A percentile compares a stretch with the other conserved stretches of the same genome.
Evolutionary conservation across 768 basidiomycete genomes (phyloP).

Genomic region (Phylloporus arenicola): DNA sequence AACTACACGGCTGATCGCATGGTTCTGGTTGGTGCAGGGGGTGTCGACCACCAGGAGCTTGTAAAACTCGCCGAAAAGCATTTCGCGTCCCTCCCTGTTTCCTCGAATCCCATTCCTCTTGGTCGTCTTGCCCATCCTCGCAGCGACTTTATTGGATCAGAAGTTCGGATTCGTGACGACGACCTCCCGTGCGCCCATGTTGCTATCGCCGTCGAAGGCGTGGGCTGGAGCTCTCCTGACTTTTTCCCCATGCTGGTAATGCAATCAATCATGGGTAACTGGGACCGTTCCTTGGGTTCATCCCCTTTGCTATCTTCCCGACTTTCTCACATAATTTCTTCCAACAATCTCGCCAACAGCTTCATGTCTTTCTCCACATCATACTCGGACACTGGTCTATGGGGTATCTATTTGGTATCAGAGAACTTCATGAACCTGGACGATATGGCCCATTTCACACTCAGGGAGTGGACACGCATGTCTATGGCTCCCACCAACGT

Average conservation of each 20-base stretch:
- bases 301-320: constrained; percentile 85
- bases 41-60: constrained; percentile 86
- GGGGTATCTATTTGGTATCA: constrained; percentile 96
- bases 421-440: constrained; percentile 95
- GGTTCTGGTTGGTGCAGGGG: constrained; percentile 96
- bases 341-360: constrained; percentile 95
- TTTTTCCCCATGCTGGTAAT: constrained; percentile 99
- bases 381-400: constrained; percentile 97
- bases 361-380: constrained; percentile 99
- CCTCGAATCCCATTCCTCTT: constrained; percentile 81
- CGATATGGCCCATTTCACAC: constrained; percentile 88
- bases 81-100: constrained; percentile 85
- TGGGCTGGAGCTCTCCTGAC: constrained; percentile 95
- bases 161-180: constrained; percentile 94
- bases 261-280: constrained; percentile 98
- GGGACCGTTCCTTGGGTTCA: constrained; percentile 94
- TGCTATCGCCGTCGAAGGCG: constrained; percentile 96
- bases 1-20: constrained; percentile 99
- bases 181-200: constrained; percentile 84
- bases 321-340: constrained; percentile 85
- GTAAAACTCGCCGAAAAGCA: constrained; percentile 94
- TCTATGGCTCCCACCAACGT: constrained; percentile 74
- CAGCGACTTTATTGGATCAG: constrained; percentile 85
- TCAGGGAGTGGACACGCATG: constrained; percentile 96
- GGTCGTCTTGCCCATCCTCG: constrained; percentile 73